Evolutionary conservation across 768 basidiomycete genomes (phyloP).

Genomic region (Clitopilus passeckerianus): DNA sequence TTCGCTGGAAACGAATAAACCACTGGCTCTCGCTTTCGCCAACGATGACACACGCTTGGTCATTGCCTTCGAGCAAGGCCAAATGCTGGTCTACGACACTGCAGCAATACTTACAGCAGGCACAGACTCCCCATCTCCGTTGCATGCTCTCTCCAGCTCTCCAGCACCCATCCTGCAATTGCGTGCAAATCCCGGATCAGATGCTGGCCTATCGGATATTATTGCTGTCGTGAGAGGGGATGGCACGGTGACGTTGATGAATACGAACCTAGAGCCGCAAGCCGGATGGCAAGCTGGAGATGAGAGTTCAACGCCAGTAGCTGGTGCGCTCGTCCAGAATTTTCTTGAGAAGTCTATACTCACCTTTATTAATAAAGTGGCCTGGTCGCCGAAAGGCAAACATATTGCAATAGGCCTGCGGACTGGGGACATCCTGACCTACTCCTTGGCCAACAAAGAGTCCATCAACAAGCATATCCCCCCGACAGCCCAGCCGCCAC

Average conservation of each 20-base stretch:
- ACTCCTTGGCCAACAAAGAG: slow-evolving; percentile 49
- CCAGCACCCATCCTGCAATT: slow-evolving; percentile 47
- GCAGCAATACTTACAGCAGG: slow-evolving; percentile 43
- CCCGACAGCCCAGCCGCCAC: slow-evolving; percentile 41
- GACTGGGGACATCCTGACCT: slow-evolving; percentile 68
- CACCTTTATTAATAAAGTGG: slow-evolving; percentile 35
- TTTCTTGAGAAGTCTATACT: not conserved
- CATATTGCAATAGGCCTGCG: slow-evolving; percentile 74
- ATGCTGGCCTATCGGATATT: slow-evolving; percentile 44
- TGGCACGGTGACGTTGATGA: slow-evolving; percentile 54
- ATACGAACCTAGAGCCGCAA: slow-evolving; percentile 47
- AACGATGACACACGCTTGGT: slow-evolving; percentile 55
- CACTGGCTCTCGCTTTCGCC: slow-evolving; percentile 53
- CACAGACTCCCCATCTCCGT: slow-evolving; percentile 35
- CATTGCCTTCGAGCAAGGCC: slow-evolving; percentile 54
- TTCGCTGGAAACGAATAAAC: slow-evolving; percentile 35
- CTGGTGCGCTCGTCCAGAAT: slow-evolving; percentile 40
- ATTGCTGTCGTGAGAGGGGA: slow-evolving; percentile 50
- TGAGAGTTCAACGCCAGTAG: slow-evolving; percentile 46
- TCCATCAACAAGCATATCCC: slow-evolving; percentile 59
- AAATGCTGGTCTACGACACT: slow-evolving; percentile 56
- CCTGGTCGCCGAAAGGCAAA: slow-evolving; percentile 87
- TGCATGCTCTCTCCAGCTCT: slow-evolving; percentile 43
- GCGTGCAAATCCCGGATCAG: slow-evolving; percentile 58
- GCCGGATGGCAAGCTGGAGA: slow-evolving; percentile 51